These are phyloP conservation scores for Hypericum perforatum DNA, from an alignment of 345 rosid species.

Conservation along the genomic window DNA sequence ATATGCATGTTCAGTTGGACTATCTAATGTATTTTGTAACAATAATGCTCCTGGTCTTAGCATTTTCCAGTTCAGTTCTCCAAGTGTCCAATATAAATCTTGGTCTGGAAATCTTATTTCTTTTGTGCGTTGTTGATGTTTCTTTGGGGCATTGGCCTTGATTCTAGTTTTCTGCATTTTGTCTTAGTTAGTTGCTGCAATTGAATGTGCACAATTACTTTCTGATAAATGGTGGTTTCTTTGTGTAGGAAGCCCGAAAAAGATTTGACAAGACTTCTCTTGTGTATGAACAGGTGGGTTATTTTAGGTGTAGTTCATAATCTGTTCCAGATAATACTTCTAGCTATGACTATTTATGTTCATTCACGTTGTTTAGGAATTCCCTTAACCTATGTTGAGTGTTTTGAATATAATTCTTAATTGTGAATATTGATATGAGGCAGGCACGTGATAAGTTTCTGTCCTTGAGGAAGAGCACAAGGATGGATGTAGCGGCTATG, in stretches of 20 bases:
- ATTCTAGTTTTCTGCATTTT: neutral
- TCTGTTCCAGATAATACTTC: too few species aligned
- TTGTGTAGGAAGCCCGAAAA: constrained; percentile 86
- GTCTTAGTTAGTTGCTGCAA: neutral
- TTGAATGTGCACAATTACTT: neutral
- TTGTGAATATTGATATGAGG: neutral
- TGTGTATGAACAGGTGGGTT: constrained; percentile 78
- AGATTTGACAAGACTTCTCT: constrained; percentile 94
- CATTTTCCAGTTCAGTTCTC: too few species aligned
- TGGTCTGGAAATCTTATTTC: too few species aligned
- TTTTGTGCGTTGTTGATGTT: too few species aligned
- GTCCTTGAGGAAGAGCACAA: constrained; percentile 67
- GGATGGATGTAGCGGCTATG: constrained; percentile 50
- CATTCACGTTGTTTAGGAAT: too few species aligned
- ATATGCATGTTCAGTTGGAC: too few species aligned
- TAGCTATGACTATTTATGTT: too few species aligned
- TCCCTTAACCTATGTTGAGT: too few species aligned
- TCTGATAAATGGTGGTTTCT: neutral
- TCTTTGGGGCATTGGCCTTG: neutral
- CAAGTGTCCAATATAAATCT: too few species aligned
- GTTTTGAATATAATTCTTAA: constrained; percentile 3
- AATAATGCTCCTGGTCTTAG: too few species aligned
- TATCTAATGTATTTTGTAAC: too few species aligned
- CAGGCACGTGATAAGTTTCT: constrained; percentile 78
- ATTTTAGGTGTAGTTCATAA: neutral